A percentile compares a stretch with the other conserved stretches of the same genome.
Evolutionary conservation across 1,139 yeast species (phyloP).

Genomic region (Zygoascus hellenicus): DNA sequence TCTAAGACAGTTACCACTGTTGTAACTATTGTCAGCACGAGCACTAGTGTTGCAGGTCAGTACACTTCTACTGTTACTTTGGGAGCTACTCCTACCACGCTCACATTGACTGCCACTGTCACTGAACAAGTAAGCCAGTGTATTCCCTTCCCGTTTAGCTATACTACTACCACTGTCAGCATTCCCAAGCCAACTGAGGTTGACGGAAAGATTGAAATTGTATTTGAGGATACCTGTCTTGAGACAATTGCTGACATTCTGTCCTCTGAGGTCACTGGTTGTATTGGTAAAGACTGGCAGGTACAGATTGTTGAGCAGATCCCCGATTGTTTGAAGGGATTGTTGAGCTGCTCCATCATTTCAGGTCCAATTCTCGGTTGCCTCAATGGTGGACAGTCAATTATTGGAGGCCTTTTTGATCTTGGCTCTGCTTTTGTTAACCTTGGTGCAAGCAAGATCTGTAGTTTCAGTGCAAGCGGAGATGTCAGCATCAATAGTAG

Average conservation of each 20-base stretch:
- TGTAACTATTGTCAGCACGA: background rate
- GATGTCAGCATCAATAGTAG: background rate
- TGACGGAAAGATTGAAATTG: background rate
- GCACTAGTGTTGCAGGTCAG: background rate
- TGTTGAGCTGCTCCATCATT: background rate
- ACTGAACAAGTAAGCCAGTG: conserved; percentile 1
- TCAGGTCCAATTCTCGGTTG: conserved; percentile 1
- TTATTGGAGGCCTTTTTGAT: background rate
- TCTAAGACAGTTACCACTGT: conserved; percentile 3
- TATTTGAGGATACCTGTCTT: background rate
- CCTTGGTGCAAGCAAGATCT: background rate
- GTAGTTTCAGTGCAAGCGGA: background rate
- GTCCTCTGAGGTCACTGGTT: background rate
- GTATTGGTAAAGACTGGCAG: conserved; percentile 1
- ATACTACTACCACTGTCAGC: background rate
- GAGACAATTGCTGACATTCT: background rate
- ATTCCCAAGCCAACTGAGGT: background rate
- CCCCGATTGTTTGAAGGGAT: background rate
- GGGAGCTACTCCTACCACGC: background rate
- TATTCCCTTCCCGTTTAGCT: background rate
- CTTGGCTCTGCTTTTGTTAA: background rate
- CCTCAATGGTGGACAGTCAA: background rate
- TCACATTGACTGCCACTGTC: conserved; percentile 6
- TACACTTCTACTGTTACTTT: background rate
- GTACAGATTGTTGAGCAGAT: conserved; percentile 3